Evolutionary conservation across 345 rosid genomes (phyloP).

Genomic region (Salix brachista): DNA sequence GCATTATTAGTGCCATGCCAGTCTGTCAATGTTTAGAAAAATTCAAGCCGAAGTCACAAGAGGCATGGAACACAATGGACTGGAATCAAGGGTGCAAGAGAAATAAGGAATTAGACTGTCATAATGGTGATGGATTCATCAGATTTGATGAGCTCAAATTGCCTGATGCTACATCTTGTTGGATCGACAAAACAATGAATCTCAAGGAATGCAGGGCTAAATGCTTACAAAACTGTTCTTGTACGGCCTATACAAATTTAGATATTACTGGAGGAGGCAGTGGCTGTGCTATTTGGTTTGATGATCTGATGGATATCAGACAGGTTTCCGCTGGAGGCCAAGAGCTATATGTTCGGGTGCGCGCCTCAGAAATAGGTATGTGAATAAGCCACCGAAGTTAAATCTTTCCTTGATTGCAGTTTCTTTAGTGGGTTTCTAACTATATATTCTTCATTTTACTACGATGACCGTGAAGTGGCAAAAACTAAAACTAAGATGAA

Average conservation of each 20-base stretch:
- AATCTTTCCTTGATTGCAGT: not conserved
- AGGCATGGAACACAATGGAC: not conserved
- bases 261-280: not conserved
- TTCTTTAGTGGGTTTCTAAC: not conserved
- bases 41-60: conserved; percentile 11
- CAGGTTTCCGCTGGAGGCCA: not conserved
- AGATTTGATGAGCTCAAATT: not conserved
- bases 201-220: conserved; percentile 4
- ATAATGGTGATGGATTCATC: conserved; percentile 7
- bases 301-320: conserved; percentile 9
- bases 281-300: conserved; percentile 17
- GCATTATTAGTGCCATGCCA: not conserved
- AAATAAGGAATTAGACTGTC: not conserved
- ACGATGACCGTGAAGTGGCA: not conserved
- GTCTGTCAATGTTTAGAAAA: conserved; percentile 6
- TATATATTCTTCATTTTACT: not conserved
- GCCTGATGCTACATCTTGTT: conserved; percentile 13
- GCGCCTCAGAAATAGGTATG: conserved; percentile 14
- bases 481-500: not conserved
- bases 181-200: conserved; percentile 5
- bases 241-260: conserved; percentile 8
- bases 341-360: conserved; percentile 6
- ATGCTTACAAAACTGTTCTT: conserved; percentile 17
- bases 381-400: no score
- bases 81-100: conserved; percentile 11